These are phyloP conservation scores for Mycena galericulata DNA, from an alignment of 768 basidiomycete species.

Conservation along the genomic window DNA sequence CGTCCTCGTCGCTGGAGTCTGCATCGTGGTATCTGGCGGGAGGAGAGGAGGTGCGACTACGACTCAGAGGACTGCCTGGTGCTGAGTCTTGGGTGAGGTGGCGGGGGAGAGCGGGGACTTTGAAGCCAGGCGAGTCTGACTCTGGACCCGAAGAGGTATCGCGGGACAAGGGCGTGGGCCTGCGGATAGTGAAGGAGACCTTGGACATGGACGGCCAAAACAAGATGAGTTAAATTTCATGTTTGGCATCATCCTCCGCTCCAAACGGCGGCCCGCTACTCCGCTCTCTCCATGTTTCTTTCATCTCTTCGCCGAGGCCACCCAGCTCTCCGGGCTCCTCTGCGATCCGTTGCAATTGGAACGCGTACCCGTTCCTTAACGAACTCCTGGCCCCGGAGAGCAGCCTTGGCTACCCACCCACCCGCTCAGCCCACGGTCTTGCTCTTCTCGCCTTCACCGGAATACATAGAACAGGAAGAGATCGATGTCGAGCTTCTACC, in stretches of 20 bases:
- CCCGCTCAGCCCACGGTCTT: constrained; percentile 61
- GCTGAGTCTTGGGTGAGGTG: constrained; percentile 60
- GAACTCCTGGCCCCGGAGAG: constrained; percentile 37
- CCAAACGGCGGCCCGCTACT: not conserved
- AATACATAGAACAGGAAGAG: constrained; percentile 70
- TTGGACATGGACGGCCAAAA: constrained; percentile 45
- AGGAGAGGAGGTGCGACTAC: constrained; percentile 64
- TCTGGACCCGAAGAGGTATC: constrained; percentile 73
- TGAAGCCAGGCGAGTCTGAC: constrained; percentile 67
- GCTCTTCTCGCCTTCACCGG: constrained; percentile 61
- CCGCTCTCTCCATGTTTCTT: constrained; percentile 24
- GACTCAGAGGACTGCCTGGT: constrained; percentile 68
- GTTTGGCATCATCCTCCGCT: not conserved
- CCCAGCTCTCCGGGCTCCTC: not conserved
- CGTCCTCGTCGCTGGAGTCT: constrained; percentile 73
- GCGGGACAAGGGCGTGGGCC: constrained; percentile 79
- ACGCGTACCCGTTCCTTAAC: constrained; percentile 35
- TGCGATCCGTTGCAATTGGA: not conserved
- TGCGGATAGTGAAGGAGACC: constrained; percentile 88
- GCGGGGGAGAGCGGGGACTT: constrained; percentile 70
- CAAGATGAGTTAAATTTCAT: constrained; percentile 16
- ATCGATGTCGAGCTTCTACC: constrained; percentile 72
- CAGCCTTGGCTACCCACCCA: constrained; percentile 57
- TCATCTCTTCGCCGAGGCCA: constrained; percentile 11
- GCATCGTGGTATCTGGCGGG: constrained; percentile 52